A percentile compares a stretch with the other conserved stretches of the same genome.
phyloP scores from a whole-genome alignment of 73 alveolate genomes.

The Stentor coeruleus region DNA sequence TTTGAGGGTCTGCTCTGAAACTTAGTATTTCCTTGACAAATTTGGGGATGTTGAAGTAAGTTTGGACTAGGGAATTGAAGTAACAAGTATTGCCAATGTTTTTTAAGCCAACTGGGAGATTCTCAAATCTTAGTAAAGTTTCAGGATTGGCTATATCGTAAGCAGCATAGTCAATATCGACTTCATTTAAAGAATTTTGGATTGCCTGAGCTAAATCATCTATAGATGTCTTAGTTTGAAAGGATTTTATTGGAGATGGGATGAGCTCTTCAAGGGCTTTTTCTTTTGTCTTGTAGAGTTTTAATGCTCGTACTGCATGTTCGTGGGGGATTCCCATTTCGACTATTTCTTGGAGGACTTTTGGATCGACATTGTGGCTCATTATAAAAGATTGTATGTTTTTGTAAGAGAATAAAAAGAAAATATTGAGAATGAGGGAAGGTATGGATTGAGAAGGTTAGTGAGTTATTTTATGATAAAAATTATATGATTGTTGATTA shows the following conservation, averaged over 20 bases:
- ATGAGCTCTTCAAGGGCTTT: background rate
- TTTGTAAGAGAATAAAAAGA: background rate
- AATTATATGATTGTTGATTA: too few species aligned
- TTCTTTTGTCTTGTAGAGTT: background rate
- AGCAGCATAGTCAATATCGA: background rate
- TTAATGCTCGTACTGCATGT: background rate
- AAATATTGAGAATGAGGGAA: too few species aligned
- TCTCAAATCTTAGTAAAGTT: conserved; percentile 46
- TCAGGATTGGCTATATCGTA: conserved; percentile 37
- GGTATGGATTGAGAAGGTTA: too few species aligned
- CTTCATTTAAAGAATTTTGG: background rate
- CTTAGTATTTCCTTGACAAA: conserved; percentile 55
- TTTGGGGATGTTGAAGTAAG: conserved; percentile 65
- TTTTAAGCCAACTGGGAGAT: conserved; percentile 69
- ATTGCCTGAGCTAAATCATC: background rate
- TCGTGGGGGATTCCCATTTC: background rate
- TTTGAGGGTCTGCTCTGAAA: conserved; percentile 13
- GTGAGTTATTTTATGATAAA: too few species aligned
- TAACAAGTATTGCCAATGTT: conserved; percentile 85
- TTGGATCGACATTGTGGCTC: background rate
- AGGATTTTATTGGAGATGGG: background rate
- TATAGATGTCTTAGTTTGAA: background rate
- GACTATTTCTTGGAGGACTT: background rate
- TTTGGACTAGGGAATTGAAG: conserved; percentile 68
- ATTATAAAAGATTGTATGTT: background rate